These are phyloP conservation scores for Sporothrix mexicana DNA, from an alignment of 2,329 filamentous ascomycete species.

Conservation along the genomic window DNA sequence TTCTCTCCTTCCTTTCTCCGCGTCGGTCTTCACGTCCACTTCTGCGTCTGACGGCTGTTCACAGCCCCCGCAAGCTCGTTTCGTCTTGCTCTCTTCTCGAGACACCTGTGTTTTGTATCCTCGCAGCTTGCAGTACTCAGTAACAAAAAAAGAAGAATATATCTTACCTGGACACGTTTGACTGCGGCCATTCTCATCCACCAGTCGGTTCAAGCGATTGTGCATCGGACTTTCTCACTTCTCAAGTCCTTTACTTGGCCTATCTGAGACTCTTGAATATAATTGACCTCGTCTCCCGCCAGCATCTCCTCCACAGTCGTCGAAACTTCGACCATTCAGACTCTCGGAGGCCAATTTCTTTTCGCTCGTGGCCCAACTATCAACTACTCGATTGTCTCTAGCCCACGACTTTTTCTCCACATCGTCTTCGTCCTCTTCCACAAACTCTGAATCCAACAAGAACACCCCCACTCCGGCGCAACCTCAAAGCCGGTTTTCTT, in stretches of 20 bases:
- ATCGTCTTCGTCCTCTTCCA: not conserved
- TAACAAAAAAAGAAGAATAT: not conserved
- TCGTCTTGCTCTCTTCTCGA: conserved; percentile 28
- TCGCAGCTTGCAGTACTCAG: not conserved
- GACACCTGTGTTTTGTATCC: conserved; percentile 19
- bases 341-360: not conserved
- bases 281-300: not conserved
- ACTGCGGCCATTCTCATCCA: conserved; percentile 7
- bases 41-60: not conserved
- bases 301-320: not conserved
- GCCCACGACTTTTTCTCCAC: conserved; percentile 6
- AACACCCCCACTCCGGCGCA: not conserved
- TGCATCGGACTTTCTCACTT: too few species aligned
- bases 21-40: not conserved
- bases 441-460: not conserved
- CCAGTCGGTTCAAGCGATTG: conserved; percentile 17
- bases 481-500: conserved; percentile 15
- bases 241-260: too few species aligned
- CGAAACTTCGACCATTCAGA: not conserved
- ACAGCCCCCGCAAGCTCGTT: conserved; percentile 12
- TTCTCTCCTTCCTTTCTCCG: too few species aligned
- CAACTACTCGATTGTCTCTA: conserved; percentile 21
- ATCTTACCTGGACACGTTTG: conserved; percentile 9
- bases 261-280: not conserved
- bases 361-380: conserved; percentile 1